Evolutionary conservation across 768 basidiomycete genomes (phyloP).

Genomic region (Gelatoporia subvermispora): DNA sequence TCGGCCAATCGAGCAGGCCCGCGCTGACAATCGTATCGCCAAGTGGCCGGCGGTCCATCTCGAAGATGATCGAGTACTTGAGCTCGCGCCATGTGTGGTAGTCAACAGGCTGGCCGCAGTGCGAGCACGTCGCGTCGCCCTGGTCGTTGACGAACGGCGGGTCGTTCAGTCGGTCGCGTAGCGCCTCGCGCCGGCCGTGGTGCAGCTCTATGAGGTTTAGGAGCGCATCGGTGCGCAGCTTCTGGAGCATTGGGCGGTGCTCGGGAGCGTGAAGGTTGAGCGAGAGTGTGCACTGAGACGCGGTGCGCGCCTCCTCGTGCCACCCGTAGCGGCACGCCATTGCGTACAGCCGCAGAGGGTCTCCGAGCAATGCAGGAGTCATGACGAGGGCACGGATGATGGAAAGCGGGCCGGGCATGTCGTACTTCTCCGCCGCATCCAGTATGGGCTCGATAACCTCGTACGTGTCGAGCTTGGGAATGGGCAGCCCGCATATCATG

Average conservation of each 20-base stretch:
- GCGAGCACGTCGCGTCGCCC: conserved; percentile 47
- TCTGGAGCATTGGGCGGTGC: conserved; percentile 40
- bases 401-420: conserved; percentile 61
- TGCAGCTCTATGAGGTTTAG: conserved; percentile 54
- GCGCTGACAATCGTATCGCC: conserved; percentile 50
- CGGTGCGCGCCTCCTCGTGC: conserved; percentile 48
- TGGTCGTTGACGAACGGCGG: conserved; percentile 52
- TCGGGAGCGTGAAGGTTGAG: conserved; percentile 45
- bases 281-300: conserved; percentile 51
- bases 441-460: conserved; percentile 54
- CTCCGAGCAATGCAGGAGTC: conserved; percentile 41
- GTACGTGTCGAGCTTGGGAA: conserved; percentile 44
- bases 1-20: conserved; percentile 51
- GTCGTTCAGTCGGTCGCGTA: conserved; percentile 46
- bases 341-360: conserved; percentile 23
- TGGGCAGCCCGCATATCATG: conserved; percentile 57
- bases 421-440: conserved; percentile 64
- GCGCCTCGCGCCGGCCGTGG: conserved; percentile 42
- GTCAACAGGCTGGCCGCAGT: conserved; percentile 44
- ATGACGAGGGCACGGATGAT: conserved; percentile 55
- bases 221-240: conserved; percentile 45
- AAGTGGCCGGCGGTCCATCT: conserved; percentile 54
- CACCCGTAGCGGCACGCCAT: conserved; percentile 49
- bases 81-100: conserved; percentile 64
- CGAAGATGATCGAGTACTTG: conserved; percentile 49